Evolutionary conservation across 2,329 filamentous ascomycete genomes (phyloP).

Genomic region (Emergomyces orientalis): DNA sequence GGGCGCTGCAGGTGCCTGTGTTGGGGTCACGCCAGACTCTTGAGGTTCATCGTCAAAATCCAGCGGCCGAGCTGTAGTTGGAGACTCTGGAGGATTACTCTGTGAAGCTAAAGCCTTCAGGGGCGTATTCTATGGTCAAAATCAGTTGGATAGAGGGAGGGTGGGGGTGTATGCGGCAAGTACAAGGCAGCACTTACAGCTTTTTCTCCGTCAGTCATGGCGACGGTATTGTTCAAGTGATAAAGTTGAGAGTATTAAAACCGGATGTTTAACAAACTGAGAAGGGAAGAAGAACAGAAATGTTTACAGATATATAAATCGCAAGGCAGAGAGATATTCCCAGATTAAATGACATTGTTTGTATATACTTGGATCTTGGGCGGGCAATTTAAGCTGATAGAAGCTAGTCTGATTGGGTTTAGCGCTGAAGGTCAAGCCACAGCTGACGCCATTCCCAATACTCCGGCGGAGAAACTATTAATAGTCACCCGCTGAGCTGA

Average conservation of each 20-base stretch:
- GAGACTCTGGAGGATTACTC: slow-evolving; percentile 38
- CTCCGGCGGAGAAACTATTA: slow-evolving; percentile 2
- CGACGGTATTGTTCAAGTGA: not conserved
- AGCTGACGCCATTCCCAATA: slow-evolving; percentile 4
- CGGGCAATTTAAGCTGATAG: not conserved
- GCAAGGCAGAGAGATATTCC: not conserved
- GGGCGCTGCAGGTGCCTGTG: slow-evolving; percentile 21
- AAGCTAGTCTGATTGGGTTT: not conserved
- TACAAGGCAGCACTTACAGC: slow-evolving; percentile 1
- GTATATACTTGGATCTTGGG: not conserved
- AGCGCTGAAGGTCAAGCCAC: not conserved
- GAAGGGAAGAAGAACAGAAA: not conserved
- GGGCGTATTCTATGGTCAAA: slow-evolving; percentile 25
- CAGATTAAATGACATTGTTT: not conserved
- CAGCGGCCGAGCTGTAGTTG: slow-evolving; percentile 47
- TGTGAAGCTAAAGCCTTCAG: slow-evolving; percentile 26
- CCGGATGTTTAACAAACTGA: not conserved
- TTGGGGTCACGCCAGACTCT: slow-evolving; percentile 26
- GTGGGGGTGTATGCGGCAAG: slow-evolving; percentile 10
- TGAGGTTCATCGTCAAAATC: slow-evolving; percentile 51
- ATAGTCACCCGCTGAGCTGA: not conserved
- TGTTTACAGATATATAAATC: not conserved
- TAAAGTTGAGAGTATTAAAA: not conserved
- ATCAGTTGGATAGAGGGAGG: slow-evolving; percentile 17
- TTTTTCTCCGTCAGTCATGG: slow-evolving; percentile 15